Evolutionary conservation across 164 flowering plant species (phyloP).

Genomic region (Nelumbo lutea): DNA sequence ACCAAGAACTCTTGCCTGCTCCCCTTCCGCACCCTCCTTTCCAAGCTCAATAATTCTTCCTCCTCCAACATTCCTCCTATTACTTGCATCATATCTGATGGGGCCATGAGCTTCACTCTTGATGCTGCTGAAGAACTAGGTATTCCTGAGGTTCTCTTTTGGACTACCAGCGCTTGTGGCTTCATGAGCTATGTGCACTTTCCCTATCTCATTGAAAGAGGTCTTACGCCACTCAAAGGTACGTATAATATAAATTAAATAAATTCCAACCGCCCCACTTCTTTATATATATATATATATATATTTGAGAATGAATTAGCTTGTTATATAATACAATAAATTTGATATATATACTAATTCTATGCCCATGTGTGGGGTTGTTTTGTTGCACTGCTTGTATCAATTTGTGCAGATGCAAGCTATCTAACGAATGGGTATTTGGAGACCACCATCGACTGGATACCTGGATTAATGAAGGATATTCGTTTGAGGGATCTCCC

Average conservation of each 20-base stretch:
- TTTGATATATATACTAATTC: too few species aligned
- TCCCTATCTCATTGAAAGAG: slow-evolving; percentile 21
- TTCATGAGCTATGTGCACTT: slow-evolving; percentile 23
- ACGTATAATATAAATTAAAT: not conserved
- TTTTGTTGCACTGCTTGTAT: too few species aligned
- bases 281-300: too few species aligned
- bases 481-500: slow-evolving; percentile 27
- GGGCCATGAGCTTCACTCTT: slow-evolving; percentile 26
- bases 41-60: not conserved
- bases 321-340: too few species aligned
- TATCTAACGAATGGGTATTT: slow-evolving; percentile 24
- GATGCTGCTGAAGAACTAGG: slow-evolving; percentile 24
- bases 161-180: slow-evolving; percentile 32
- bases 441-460: slow-evolving; percentile 25
- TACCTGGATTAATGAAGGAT: slow-evolving; percentile 20
- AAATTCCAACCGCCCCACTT: too few species aligned
- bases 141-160: slow-evolving; percentile 21
- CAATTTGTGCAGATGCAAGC: slow-evolving; percentile 19
- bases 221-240: slow-evolving; percentile 34
- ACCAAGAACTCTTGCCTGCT: slow-evolving; percentile 10
- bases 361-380: too few species aligned
- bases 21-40: slow-evolving; percentile 3
- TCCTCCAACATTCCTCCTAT: slow-evolving; percentile 8
- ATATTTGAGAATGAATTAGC: too few species aligned
- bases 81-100: slow-evolving; percentile 23